phyloP scores from a whole-genome alignment of 1,284 basidiomycete species.

The Lignosus rhinocerotis region DNA sequence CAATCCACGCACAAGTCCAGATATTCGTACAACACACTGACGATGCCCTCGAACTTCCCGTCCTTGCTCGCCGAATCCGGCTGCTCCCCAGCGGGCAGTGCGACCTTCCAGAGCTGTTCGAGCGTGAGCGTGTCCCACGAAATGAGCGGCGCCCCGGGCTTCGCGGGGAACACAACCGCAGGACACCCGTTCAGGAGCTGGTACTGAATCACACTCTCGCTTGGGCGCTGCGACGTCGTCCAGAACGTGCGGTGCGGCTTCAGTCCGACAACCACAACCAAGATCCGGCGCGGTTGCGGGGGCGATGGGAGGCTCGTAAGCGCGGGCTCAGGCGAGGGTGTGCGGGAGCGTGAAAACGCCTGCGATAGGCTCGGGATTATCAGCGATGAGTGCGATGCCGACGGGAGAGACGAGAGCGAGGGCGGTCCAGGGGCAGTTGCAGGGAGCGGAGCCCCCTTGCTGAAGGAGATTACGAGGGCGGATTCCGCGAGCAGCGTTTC shows the following conservation, averaged over 20 bases:
- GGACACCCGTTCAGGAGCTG: conserved; percentile 62
- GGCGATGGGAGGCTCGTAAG: conserved; percentile 44
- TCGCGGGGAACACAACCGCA: conserved; percentile 57
- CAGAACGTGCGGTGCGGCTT: conserved; percentile 61
- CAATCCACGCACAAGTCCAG: conserved; percentile 64
- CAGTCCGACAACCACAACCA: conserved; percentile 54
- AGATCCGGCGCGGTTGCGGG: conserved; percentile 51
- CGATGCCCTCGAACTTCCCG: conserved; percentile 48
- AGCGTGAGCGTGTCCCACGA: conserved; percentile 64
- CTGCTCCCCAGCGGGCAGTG: conserved; percentile 39
- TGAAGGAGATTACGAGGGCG: conserved; percentile 50
- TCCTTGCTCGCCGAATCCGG: conserved; percentile 32
- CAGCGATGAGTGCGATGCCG: conserved; percentile 9
- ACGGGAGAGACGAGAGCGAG: not conserved
- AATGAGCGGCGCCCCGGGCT: conserved; percentile 57
- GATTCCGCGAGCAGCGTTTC: conserved; percentile 58
- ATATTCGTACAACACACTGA: conserved; percentile 57
- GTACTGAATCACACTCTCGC: conserved; percentile 64
- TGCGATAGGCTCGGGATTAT: conserved; percentile 32
- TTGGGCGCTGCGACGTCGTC: conserved; percentile 57
- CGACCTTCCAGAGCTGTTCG: conserved; percentile 54
- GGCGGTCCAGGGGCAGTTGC: conserved; percentile 7
- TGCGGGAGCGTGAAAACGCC: conserved; percentile 47
- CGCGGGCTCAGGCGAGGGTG: conserved; percentile 50
- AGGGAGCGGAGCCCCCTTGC: conserved; percentile 32